These are phyloP conservation scores for Phaeosphaeria sp. DNA, from an alignment of 2,329 filamentous ascomycete genomes.

Conservation along the genomic window DNA sequence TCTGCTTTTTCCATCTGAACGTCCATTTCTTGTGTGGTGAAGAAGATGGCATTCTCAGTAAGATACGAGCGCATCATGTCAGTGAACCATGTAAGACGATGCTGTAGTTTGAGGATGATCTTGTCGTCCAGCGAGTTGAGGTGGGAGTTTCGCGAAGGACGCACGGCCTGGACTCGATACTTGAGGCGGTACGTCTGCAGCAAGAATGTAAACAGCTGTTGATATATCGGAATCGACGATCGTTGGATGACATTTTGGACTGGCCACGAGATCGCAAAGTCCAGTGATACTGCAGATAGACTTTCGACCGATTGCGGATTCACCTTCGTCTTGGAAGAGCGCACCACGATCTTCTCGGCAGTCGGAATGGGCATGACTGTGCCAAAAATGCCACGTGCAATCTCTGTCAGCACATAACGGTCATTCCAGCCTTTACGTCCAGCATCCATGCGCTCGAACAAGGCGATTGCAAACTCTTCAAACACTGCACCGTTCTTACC, in stretches of 20 bases:
- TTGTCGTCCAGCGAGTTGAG: slow-evolving; percentile 7
- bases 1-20: slow-evolving; percentile 64
- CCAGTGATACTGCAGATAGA: slow-evolving; percentile 68
- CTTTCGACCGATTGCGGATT: slow-evolving; percentile 66
- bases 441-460: slow-evolving; percentile 78
- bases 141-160: slow-evolving; percentile 24
- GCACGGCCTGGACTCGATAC: slow-evolving; percentile 66
- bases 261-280: slow-evolving; percentile 68
- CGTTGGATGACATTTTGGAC: slow-evolving; percentile 75
- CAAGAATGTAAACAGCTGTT: slow-evolving; percentile 75
- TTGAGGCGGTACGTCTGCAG: slow-evolving; percentile 78
- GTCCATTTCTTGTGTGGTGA: slow-evolving; percentile 64
- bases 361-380: slow-evolving; percentile 59
- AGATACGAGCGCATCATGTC: slow-evolving; percentile 78
- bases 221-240: slow-evolving; percentile 69
- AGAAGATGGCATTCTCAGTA: slow-evolving; percentile 72
- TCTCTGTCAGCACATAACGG: slow-evolving; percentile 78
- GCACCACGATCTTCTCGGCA: slow-evolving; percentile 67
- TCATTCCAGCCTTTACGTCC: slow-evolving; percentile 73
- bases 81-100: slow-evolving; percentile 78
- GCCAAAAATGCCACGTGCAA: slow-evolving; percentile 75
- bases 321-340: slow-evolving; percentile 54
- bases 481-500: slow-evolving; percentile 75
- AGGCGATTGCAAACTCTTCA: slow-evolving; percentile 67
- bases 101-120: slow-evolving; percentile 63